Evolutionary conservation across 1,284 basidiomycete genomes (phyloP), one percentile per base, ranked within the genome.

Genomic region (Cryptococcus sp.): DNA sequence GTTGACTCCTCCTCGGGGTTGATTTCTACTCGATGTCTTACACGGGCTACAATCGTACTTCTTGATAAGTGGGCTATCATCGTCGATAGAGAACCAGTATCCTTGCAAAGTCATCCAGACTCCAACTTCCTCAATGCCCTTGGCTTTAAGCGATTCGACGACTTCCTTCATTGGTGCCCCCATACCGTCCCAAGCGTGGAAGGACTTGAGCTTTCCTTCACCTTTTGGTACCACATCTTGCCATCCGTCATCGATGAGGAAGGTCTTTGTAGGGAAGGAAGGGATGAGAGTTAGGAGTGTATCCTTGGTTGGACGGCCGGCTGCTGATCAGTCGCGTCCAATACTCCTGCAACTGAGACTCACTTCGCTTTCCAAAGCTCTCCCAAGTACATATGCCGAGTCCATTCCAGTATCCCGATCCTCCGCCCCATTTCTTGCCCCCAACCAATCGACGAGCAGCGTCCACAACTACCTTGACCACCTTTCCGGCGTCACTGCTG

Each of bases 181-280:
- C 25, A 67, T 45, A 11, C 52, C 56, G 18, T 37, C 21, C 46
- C 48, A 59, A 2, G 45, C 18, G 13, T 51, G 14, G 48, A 64
- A 64, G 7, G 60, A 62, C 36, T 28, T 18, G 13, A 64, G 53
- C 10, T 39, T 48, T 28, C 48, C 54, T 28, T 28, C 5, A 2
- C 46, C 28, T 44, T 40, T 46, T 11, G 22, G 43, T 28, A 47
- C 54, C 37, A 48, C 47, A 47, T 67, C 55, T 47, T 65, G 66
- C 69, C 69, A 70, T n/a, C 69, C 69, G 51, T 67, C 69, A 45
- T 70, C 69, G 31, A 70, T 64, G 19, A 70, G 50, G 52, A 63
- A 69, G 1, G 61, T 58, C 39, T 62, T 57, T 32, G 67, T 59
- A 4, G 66, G 66, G 11, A 62, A 48, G 9, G 37, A 9, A 11